These are phyloP conservation scores for Liriodendron chinense DNA, from an alignment of 164 flowering plant species.

Conservation along the genomic window DNA sequence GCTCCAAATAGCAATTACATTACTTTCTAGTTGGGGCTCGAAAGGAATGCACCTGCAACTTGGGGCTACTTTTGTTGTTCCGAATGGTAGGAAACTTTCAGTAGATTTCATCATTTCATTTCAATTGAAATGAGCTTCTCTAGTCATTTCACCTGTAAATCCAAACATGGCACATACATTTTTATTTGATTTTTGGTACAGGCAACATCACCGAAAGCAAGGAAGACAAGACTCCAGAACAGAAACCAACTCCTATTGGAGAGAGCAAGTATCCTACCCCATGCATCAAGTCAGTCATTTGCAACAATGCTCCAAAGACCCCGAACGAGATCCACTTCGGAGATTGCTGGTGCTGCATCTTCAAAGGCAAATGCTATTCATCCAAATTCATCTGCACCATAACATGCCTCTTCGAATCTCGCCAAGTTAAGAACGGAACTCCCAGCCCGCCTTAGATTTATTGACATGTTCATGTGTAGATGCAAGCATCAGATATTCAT, in stretches of 20 bases:
- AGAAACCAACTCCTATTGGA: background rate
- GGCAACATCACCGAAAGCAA: background rate
- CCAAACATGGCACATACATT: too few relatives aligned
- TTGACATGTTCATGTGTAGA: background rate
- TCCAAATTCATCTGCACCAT: constrained; percentile 3
- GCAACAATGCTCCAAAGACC: background rate
- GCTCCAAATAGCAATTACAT: too few relatives aligned
- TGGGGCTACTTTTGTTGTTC: too few relatives aligned
- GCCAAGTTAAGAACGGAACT: background rate
- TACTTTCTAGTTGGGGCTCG: too few relatives aligned
- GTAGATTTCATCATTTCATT: too few relatives aligned
- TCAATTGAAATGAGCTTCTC: too few relatives aligned
- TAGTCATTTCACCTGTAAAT: too few relatives aligned
- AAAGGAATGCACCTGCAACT: too few relatives aligned
- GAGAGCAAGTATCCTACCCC: constrained; percentile 2
- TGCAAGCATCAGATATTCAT: background rate
- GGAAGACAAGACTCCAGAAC: background rate
- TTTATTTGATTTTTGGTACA: background rate
- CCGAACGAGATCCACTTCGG: background rate
- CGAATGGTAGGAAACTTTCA: too few relatives aligned
- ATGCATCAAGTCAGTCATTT: constrained; percentile 1
- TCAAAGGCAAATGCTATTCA: constrained; percentile 1
- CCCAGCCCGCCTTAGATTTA: background rate
- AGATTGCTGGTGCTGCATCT: constrained; percentile 6
- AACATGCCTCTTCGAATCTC: background rate